These are phyloP conservation scores for Mycena amicta DNA, from an alignment of 768 basidiomycete species.

Conservation along the genomic window DNA sequence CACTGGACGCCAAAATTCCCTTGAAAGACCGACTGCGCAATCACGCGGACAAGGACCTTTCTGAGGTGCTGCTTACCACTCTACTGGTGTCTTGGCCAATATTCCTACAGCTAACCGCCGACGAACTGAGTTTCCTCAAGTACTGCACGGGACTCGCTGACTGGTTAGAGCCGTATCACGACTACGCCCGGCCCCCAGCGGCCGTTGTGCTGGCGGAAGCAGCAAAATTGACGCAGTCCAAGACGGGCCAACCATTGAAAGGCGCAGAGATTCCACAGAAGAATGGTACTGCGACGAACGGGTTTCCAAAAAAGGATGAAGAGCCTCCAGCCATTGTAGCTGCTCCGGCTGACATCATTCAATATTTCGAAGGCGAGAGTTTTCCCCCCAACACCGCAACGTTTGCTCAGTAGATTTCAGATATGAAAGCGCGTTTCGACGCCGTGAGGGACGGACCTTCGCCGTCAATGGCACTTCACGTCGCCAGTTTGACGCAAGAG, in stretches of 20 bases:
- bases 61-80: constrained; percentile 45
- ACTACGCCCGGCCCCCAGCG: constrained; percentile 71
- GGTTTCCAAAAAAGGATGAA: constrained; percentile 67
- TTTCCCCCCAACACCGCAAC: background rate
- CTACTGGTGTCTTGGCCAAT: background rate
- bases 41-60: constrained; percentile 51
- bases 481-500: constrained; percentile 77
- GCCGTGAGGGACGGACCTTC: constrained; percentile 43
- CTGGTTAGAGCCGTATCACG: constrained; percentile 80
- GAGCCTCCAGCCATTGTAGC: constrained; percentile 68
- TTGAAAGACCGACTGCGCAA: constrained; percentile 60
- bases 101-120: constrained; percentile 58
- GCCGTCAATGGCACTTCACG: constrained; percentile 65
- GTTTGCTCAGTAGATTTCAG: constrained; percentile 35
- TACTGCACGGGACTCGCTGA: constrained; percentile 65
- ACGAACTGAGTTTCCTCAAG: constrained; percentile 60
- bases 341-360: constrained; percentile 52
- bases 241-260: constrained; percentile 68
- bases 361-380: constrained; percentile 65
- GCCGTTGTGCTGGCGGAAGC: constrained; percentile 73
- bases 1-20: constrained; percentile 51
- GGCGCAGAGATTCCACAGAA: constrained; percentile 56
- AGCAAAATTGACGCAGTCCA: constrained; percentile 69
- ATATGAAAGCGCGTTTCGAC: constrained; percentile 55
- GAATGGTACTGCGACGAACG: constrained; percentile 44